Conservation (phyloP, 2,329 filamentous ascomycete species). For the Salinomyces thailandicus region DNA sequence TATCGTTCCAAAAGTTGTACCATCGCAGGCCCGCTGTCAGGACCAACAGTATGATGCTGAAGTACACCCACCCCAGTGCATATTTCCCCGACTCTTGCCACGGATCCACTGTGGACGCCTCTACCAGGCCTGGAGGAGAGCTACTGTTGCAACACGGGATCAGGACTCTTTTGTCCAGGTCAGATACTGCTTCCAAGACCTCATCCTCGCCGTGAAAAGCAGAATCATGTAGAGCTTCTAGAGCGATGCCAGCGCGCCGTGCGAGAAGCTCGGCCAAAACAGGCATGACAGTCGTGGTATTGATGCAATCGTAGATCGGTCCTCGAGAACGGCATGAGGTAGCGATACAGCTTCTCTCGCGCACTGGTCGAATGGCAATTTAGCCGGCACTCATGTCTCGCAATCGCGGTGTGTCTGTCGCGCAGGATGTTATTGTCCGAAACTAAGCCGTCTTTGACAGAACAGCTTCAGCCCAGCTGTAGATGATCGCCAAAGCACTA, state of each 20-base stretch:
- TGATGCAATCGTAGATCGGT: not conserved
- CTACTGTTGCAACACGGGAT: slow-evolving; percentile 46
- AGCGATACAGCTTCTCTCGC: not conserved
- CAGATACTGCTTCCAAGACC: slow-evolving; percentile 3
- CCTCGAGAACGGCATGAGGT: not conserved
- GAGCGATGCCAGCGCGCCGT: slow-evolving; percentile 16
- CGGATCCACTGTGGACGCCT: slow-evolving; percentile 56
- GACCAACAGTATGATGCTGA: slow-evolving; percentile 61
- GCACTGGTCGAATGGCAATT: not conserved
- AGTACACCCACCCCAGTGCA: slow-evolving; percentile 78
- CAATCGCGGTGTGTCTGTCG: not conserved
- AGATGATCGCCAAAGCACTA: no score
- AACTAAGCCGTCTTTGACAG: not conserved
- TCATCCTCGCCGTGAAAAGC: slow-evolving; percentile 5
- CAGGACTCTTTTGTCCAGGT: slow-evolving; percentile 37
- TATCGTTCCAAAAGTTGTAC: slow-evolving; percentile 89
- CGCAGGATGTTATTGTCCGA: not conserved
- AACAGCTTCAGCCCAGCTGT: no score
- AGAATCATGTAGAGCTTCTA: slow-evolving; percentile 11
- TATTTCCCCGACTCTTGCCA: slow-evolving; percentile 79
- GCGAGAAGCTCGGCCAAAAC: slow-evolving; percentile 20
- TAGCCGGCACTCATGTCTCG: not conserved
- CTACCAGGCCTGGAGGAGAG: slow-evolving; percentile 45
- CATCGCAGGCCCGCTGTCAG: slow-evolving; percentile 58
- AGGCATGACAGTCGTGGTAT: slow-evolving; percentile 15